Evolutionary conservation across 306 rosid genomes (phyloP).

Genomic region (Begonia masoniana): DNA sequence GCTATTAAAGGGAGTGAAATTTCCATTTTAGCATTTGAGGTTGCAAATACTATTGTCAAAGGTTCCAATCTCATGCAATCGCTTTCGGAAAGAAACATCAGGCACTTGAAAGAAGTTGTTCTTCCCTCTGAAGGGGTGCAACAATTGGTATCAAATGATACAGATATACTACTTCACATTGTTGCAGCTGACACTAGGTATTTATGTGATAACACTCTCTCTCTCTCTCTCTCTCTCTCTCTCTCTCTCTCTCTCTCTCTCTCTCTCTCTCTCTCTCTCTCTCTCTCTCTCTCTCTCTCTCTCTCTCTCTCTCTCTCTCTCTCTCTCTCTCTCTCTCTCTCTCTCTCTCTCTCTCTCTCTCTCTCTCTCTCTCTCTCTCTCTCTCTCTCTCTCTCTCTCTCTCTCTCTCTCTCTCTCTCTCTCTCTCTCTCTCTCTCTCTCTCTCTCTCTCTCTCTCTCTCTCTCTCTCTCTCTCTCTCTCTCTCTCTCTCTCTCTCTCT

Average conservation of each 20-base stretch:
- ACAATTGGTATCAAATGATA: conserved; percentile 59
- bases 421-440: conserved; percentile 3
- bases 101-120: conserved; percentile 54
- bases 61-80: conserved; percentile 69
- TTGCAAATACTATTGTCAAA: conserved; percentile 78
- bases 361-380: conserved; percentile 3
- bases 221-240: conserved; percentile 7
- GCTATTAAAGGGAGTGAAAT: conserved; percentile 60
- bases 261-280: conserved; percentile 3
- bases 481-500: conserved; percentile 3
- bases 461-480: conserved; percentile 7
- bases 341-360: conserved; percentile 7
- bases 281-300: conserved; percentile 7
- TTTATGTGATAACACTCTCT: conserved; percentile 4
- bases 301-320: conserved; percentile 3
- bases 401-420: conserved; percentile 7
- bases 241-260: conserved; percentile 3
- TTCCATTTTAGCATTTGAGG: conserved; percentile 65
- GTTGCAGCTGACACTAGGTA: conserved; percentile 77
- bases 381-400: conserved; percentile 3
- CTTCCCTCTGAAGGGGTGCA: conserved; percentile 56
- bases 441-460: conserved; percentile 3
- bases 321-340: conserved; percentile 3
- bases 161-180: conserved; percentile 43
- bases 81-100: conserved; percentile 41